These are phyloP conservation scores for Aspergillus intermedius DNA, from an alignment of 2,329 filamentous ascomycete genomes.

Conservation along the genomic window DNA sequence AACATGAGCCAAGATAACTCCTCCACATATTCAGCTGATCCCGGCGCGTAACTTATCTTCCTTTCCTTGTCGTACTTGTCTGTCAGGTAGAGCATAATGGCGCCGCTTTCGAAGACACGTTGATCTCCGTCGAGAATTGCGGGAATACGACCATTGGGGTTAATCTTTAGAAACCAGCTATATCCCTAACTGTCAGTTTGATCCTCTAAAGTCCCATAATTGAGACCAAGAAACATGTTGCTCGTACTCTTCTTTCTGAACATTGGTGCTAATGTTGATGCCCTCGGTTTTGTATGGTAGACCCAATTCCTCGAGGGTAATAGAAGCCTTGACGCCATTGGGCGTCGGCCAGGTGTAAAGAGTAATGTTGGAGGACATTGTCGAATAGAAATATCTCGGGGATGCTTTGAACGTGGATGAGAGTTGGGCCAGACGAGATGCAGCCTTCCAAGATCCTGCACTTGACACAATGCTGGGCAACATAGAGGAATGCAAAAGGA, in stretches of 20 bases:
- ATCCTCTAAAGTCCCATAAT: background rate
- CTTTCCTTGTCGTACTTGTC: constrained; percentile 39
- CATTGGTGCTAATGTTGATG: constrained; percentile 40
- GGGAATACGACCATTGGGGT: constrained; percentile 46
- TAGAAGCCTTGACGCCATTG: constrained; percentile 32
- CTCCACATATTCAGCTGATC: constrained; percentile 39
- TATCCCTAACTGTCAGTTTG: background rate
- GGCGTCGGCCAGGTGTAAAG: constrained; percentile 26
- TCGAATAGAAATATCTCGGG: constrained; percentile 4
- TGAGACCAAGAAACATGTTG: background rate
- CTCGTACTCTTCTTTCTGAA: constrained; percentile 35
- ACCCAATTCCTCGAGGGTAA: constrained; percentile 33
- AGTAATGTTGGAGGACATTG: constrained; percentile 21
- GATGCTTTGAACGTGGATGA: background rate
- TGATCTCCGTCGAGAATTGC: constrained; percentile 37
- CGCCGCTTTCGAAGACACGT: constrained; percentile 41
- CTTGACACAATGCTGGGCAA: background rate
- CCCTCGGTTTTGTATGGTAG: constrained; percentile 27
- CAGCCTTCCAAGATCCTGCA: background rate
- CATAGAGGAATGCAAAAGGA: background rate
- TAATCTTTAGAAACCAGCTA: constrained; percentile 42
- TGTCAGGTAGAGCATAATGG: constrained; percentile 42
- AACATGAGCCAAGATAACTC: constrained; percentile 42
- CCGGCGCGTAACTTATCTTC: constrained; percentile 39
- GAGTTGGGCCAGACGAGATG: background rate